These are phyloP conservation scores for Ceratobasidium papillatum DNA, from an alignment of 1,284 basidiomycete genomes.

Conservation along the genomic window DNA sequence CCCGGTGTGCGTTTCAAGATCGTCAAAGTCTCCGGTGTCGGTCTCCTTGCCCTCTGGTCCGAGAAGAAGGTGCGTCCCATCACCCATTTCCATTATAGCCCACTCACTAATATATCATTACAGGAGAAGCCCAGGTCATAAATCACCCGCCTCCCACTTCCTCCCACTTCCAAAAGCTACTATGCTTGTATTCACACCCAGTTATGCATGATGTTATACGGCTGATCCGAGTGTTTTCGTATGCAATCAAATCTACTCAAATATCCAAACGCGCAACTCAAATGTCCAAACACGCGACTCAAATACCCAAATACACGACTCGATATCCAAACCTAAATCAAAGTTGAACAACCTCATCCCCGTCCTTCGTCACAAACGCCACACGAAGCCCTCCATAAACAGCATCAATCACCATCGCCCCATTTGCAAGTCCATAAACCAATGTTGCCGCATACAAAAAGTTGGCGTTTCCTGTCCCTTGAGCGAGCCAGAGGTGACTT, in stretches of 20 bases:
- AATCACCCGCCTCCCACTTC: constrained; percentile 47
- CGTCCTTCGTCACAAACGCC: constrained; percentile 67
- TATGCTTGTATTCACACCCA: constrained; percentile 43
- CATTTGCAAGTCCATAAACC: constrained; percentile 90
- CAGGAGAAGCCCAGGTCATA: constrained; percentile 93
- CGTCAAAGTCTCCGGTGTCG: constrained; percentile 99
- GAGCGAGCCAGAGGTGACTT: constrained; percentile 89
- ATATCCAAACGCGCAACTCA: neutral
- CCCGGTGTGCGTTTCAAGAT: constrained; percentile 99
- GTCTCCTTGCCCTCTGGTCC: constrained; percentile 96
- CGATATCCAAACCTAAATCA: constrained; percentile 49
- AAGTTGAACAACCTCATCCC: constrained; percentile 66
- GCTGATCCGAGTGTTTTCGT: constrained; percentile 37
- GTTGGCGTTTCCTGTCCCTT: constrained; percentile 96
- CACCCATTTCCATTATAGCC: constrained; percentile 39
- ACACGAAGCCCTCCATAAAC: constrained; percentile 80
- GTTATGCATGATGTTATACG: constrained; percentile 38
- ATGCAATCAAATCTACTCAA: constrained; percentile 38
- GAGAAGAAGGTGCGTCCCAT: constrained; percentile 87
- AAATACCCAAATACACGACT: neutral
- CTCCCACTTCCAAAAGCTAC: constrained; percentile 35
- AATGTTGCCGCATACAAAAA: constrained; percentile 97
- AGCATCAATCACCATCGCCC: constrained; percentile 82
- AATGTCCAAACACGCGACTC: neutral
- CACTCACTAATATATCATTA: constrained; percentile 40